These are phyloP conservation scores for Bolboschoenoplectus hybrid DNA, from an alignment of 202 grass and related monocot genomes.

Conservation along the genomic window DNA sequence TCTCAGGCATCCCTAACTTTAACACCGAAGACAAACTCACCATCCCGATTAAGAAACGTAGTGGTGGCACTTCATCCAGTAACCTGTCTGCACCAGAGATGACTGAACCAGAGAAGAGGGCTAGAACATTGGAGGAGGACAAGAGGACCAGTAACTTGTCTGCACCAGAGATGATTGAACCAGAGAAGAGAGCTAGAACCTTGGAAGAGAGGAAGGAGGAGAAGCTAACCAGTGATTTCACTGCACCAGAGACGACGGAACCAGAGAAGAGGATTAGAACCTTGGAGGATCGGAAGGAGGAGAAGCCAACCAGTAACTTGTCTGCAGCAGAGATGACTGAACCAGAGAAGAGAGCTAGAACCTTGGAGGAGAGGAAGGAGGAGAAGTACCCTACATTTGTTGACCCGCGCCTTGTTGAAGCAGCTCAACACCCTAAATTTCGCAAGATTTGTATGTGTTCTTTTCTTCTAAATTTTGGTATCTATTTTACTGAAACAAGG, in stretches of 20 bases:
- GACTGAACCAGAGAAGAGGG: too few species aligned
- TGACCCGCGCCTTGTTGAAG: background rate
- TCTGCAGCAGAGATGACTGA: background rate
- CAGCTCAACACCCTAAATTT: background rate
- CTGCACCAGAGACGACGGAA: background rate
- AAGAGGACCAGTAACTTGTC: background rate
- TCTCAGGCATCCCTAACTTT: background rate
- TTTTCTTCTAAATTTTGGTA: background rate
- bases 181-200: background rate
- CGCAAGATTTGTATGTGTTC: background rate
- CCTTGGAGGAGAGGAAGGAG: background rate
- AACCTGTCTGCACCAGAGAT: too few species aligned
- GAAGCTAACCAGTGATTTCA: background rate
- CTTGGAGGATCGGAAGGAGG: constrained; percentile 5
- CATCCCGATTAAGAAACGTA: background rate
- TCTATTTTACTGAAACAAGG: background rate
- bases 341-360: background rate
- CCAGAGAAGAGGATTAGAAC: background rate
- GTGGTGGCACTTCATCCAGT: too few species aligned
- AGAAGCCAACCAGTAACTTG: background rate
- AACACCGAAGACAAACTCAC: background rate
- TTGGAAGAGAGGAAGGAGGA: background rate
- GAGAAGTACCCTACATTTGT: background rate
- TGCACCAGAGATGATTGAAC: background rate
- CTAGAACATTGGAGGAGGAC: too few species aligned